Conservation (phyloP, 108 stramenopile species). For the Fragilaria radians region DNA sequence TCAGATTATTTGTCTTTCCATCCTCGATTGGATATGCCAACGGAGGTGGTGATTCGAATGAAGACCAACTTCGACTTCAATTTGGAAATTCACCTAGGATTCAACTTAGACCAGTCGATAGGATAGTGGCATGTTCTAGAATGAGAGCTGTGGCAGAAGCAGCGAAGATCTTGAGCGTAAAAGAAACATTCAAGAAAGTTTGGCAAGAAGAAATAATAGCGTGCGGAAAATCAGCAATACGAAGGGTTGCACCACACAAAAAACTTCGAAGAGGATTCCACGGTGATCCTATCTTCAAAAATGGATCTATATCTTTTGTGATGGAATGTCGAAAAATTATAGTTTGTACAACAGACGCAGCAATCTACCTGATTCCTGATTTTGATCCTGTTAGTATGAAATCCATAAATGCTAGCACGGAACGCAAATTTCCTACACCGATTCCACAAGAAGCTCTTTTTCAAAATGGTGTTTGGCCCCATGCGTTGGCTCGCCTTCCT, state of each 20-base stretch:
- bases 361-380: conserved; percentile 64
- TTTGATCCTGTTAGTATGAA: conserved; percentile 43
- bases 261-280: conserved; percentile 59
- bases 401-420: conserved; percentile 19
- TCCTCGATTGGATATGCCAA: conserved; percentile 4
- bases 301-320: conserved; percentile 33
- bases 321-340: conserved; percentile 58
- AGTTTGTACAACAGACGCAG: conserved; percentile 50
- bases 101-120: conserved; percentile 29
- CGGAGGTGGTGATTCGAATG: conserved; percentile 3
- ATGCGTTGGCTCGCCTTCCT: conserved; percentile 64
- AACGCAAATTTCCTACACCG: conserved; percentile 51
- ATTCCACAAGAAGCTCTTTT: conserved; percentile 49
- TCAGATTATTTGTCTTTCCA: conserved; percentile 60
- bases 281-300: conserved; percentile 38
- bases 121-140: neutral
- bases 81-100: conserved; percentile 33
- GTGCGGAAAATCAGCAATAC: conserved; percentile 58
- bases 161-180: neutral
- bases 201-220: conserved; percentile 73
- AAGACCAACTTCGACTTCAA: too few relatives aligned
- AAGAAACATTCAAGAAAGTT: conserved; percentile 42
- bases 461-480: conserved; percentile 66
- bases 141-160: neutral
- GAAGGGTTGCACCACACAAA: conserved; percentile 47